phyloP scores from a whole-genome alignment of 2,329 filamentous ascomycete species.

The Colletotrichum lini region DNA sequence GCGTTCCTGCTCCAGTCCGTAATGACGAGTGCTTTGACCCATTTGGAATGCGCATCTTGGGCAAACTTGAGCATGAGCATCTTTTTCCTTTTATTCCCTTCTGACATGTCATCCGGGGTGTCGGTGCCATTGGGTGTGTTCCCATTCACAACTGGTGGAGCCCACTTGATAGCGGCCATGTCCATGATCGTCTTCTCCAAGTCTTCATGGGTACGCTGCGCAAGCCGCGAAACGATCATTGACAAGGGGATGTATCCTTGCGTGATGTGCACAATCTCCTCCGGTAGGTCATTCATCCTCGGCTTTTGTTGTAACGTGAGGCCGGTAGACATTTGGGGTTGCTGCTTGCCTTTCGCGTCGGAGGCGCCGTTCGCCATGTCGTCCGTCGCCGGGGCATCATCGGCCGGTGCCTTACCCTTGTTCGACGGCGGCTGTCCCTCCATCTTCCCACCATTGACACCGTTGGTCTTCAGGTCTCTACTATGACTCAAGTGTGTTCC shows the following conservation, averaged over 20 bases:
- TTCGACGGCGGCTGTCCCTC: slow-evolving; percentile 48
- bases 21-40: slow-evolving; percentile 93
- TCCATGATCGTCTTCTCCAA: slow-evolving; percentile 79
- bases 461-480: slow-evolving; percentile 62
- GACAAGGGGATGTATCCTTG: slow-evolving; percentile 83
- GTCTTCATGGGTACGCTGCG: slow-evolving; percentile 86
- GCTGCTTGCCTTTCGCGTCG: slow-evolving; percentile 44
- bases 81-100: slow-evolving; percentile 83
- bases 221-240: slow-evolving; percentile 81
- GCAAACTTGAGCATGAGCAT: slow-evolving; percentile 81
- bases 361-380: slow-evolving; percentile 47
- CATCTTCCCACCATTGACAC: slow-evolving; percentile 56
- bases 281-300: slow-evolving; percentile 71
- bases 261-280: slow-evolving; percentile 79
- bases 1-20: slow-evolving; percentile 90
- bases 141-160: slow-evolving; percentile 66
- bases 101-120: slow-evolving; percentile 68
- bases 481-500: slow-evolving; percentile 70
- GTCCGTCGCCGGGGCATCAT: slow-evolving; percentile 42
- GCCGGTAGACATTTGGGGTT: slow-evolving; percentile 34
- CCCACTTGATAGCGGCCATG: slow-evolving; percentile 77
- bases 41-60: slow-evolving; percentile 85
- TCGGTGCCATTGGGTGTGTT: slow-evolving; percentile 58
- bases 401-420: slow-evolving; percentile 50
- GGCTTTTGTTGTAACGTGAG: slow-evolving; percentile 36